Base-by-base conservation (phyloP, 176 grass and related monocot species). In the Avena eriantha region DNA sequence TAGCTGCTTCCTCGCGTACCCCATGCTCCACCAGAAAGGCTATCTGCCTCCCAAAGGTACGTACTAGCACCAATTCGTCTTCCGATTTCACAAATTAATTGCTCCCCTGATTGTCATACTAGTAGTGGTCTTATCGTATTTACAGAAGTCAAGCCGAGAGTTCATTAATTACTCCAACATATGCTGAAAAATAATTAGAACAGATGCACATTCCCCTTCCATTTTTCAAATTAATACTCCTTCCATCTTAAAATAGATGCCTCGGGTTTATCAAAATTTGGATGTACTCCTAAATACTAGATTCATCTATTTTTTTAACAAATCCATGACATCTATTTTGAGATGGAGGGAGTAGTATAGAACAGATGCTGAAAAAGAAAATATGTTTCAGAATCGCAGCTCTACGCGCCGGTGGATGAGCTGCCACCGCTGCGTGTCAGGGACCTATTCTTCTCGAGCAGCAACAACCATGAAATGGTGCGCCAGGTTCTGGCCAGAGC, bases 381-480 rank as follows among this genome's bases (percentile, higher is more conserved):
- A 14, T 36, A 1, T 64, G 14, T 51, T 69, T 51, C 63, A 82
- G 63, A 69, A 8, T 79, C 84, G 0, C 56, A 71, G 57, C 29
- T 79, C 4, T 14, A 83, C 16, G 18, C 43, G 64, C 83, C 79
- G 0, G 84, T 90, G 43, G 63, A 64, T 8, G 88, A 90, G 54
- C 64, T 90, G 3, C 72, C 88, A 8, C 84, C 84, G 3, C 43
- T 86, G 12, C 65, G 88, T 4, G 63, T 90, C 49, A 71, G 54
- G 41, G 88, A 86, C 79, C 33, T 90, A 7, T 76, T 63, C 43
- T 54, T 41, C 1, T 61, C 80, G 2, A 22, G 45, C 7, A 4
- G 4, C 4, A 33, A 10, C 31, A 35, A 51, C 33, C 73, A 34
- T 10, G 65, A 23, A 8, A n/a, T 60, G 55, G 14, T 48, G 3